Evolutionary conservation across 1,284 basidiomycete genomes (phyloP).

Genomic region (Fistulinella staudtii): DNA sequence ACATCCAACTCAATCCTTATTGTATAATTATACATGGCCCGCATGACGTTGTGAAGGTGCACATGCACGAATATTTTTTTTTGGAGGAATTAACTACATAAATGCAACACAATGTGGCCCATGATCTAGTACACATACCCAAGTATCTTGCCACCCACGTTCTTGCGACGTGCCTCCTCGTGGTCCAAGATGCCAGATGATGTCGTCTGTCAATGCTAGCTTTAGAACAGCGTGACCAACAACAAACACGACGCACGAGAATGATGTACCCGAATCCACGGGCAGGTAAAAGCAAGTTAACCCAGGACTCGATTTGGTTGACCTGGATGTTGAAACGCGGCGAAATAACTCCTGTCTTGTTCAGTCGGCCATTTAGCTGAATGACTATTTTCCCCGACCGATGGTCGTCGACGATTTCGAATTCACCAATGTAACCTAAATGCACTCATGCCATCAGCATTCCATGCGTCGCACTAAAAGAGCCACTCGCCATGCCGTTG

Average conservation of each 20-base stretch:
- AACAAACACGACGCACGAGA: conserved; percentile 47
- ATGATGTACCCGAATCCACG: conserved; percentile 98
- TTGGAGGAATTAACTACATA: not conserved
- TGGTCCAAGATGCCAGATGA: conserved; percentile 99
- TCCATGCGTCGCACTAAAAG: too few species aligned
- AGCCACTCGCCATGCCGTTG: conserved; percentile 90
- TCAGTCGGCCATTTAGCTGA: conserved; percentile 96
- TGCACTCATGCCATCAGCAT: too few species aligned
- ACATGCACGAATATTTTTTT: too few species aligned
- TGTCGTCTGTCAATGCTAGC: conserved; percentile 63
- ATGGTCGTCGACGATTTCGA: conserved; percentile 99
- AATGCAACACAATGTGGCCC: not conserved
- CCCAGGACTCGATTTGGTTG: conserved; percentile 90
- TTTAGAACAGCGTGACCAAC: conserved; percentile 1
- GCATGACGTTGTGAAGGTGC: too few species aligned
- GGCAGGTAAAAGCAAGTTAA: conserved; percentile 89
- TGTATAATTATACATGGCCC: too few species aligned
- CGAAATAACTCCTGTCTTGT: conserved; percentile 99
- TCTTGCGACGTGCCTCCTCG: conserved; percentile 98
- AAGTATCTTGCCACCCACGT: conserved; percentile 89
- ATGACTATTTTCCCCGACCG: conserved; percentile 98
- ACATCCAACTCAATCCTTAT: too few species aligned
- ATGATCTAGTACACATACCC: conserved; percentile 74
- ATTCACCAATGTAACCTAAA: conserved; percentile 99
- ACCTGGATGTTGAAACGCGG: conserved; percentile 97